Base-by-base conservation (phyloP, 306 rosid species). In the Rosa rugosa region DNA sequence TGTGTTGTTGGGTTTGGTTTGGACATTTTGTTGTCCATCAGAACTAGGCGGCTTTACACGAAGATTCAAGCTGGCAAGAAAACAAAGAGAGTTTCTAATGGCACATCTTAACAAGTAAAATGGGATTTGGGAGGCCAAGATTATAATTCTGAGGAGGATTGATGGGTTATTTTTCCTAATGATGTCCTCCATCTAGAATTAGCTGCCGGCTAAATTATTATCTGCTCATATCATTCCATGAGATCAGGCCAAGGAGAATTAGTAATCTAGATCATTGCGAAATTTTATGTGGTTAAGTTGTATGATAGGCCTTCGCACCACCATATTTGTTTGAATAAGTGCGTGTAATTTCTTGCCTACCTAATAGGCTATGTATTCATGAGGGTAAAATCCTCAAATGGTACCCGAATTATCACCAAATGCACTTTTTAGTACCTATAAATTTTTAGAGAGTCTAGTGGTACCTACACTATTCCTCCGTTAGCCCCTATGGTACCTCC, bases 1-100 rank as follows among this genome's bases (percentile, higher is more conserved):
- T 93, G 97, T 65, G 56, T 85, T 40, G 59, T 95, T 63, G 99
- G 99, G 6, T 93, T 92, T 77, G 89, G 83, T 34, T 84, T 93
- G 46, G 99, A 95, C 85, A 82, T 93, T 73, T 71, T 87, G 11
- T 57, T 95, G 79, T 83, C 94, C 1, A 0, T 87, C 72, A 83
- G 99, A 82, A 88, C 95, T 59, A 95, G 81, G 70, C 75, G 56
- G 31, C 80, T 95, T 11, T 95, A 95, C 87, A 65, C 47, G 4
- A 93, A 83, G 85, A 87, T 91, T 68, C 90, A 80, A 79, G 80
- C 79, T 17, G 84, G 86, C 84, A 93, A 86, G 83, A 90, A 69
- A 71, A 79, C 91, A 13, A 85, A 53, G 84, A 90, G 87, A 75
- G 72, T 67, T 78, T 82, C 57, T 6, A 54, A 62, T 76, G 80